Evolutionary conservation across 345 rosid genomes (phyloP).

Genomic region (Ailanthus altissimus): DNA sequence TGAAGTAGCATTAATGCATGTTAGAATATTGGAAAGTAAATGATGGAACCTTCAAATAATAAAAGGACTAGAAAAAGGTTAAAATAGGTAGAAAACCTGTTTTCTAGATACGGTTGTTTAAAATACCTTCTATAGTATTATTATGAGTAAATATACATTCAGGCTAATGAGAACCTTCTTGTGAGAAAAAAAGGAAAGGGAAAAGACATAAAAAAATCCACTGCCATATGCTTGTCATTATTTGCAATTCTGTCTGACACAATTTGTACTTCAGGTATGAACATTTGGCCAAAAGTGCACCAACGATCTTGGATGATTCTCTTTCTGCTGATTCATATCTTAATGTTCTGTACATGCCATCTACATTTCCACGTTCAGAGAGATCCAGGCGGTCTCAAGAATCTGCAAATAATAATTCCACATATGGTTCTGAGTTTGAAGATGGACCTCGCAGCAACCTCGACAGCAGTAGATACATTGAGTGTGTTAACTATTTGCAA

Average conservation of each 20-base stretch:
- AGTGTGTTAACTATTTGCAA: slow-evolving; percentile 82
- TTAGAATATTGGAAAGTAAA: background rate
- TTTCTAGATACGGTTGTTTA: background rate
- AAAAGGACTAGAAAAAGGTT: background rate
- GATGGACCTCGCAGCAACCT: slow-evolving; percentile 91
- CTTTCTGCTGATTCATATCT: slow-evolving; percentile 97
- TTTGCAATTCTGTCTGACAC: slow-evolving; percentile 25
- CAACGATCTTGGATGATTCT: slow-evolving; percentile 95
- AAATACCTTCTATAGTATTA: background rate
- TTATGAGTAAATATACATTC: background rate
- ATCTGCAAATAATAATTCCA: slow-evolving; percentile 53
- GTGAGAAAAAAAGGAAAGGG: background rate
- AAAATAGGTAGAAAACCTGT: background rate
- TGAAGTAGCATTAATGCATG: background rate
- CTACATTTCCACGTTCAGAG: slow-evolving; percentile 96
- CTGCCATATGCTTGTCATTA: background rate
- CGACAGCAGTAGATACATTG: slow-evolving; percentile 70
- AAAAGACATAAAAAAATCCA: background rate
- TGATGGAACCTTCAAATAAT: background rate
- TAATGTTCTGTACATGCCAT: slow-evolving; percentile 90
- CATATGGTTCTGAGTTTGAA: slow-evolving; percentile 52
- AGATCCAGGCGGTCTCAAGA: slow-evolving; percentile 69
- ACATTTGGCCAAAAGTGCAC: slow-evolving; percentile 96
- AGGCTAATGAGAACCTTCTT: background rate
- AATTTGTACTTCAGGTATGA: slow-evolving; percentile 66